These are phyloP conservation scores for Teratosphaeria nubilosa DNA, from an alignment of 2,329 filamentous ascomycete genomes.

Conservation along the genomic window DNA sequence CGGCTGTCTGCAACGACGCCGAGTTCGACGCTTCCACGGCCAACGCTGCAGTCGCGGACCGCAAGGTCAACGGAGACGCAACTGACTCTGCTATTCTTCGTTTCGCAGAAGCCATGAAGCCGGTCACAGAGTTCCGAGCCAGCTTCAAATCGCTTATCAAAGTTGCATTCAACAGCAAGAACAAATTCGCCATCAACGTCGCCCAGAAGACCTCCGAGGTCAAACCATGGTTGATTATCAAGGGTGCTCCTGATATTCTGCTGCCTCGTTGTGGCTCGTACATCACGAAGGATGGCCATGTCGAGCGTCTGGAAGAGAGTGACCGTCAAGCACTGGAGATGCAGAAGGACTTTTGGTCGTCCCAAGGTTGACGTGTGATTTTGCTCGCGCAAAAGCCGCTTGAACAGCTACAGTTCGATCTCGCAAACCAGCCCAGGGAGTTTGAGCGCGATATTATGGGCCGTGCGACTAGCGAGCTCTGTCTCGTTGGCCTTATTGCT, in stretches of 20 bases:
- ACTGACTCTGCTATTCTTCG: slow-evolving; percentile 67
- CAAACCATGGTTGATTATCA: slow-evolving; percentile 50
- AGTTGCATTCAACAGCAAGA: slow-evolving; percentile 67
- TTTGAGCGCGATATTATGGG: slow-evolving; percentile 43
- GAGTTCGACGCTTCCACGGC: slow-evolving; percentile 60
- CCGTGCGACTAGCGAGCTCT: slow-evolving; percentile 30
- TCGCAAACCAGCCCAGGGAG: slow-evolving; percentile 41
- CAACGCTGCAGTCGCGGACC: slow-evolving; percentile 32
- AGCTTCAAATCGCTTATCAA: slow-evolving; percentile 59
- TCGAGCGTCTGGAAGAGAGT: slow-evolving; percentile 42
- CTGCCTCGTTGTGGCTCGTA: slow-evolving; percentile 53
- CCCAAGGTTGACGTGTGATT: slow-evolving; percentile 34
- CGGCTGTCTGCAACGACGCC: slow-evolving; percentile 63
- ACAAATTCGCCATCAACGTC: slow-evolving; percentile 68
- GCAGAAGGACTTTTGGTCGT: slow-evolving; percentile 53
- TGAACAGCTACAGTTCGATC: slow-evolving; percentile 47
- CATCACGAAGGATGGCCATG: slow-evolving; percentile 45
- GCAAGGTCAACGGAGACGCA: slow-evolving; percentile 57
- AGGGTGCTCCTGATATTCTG: slow-evolving; percentile 67
- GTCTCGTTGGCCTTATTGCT: slow-evolving; percentile 47
- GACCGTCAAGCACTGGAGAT: slow-evolving; percentile 29
- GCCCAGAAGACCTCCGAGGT: slow-evolving; percentile 39
- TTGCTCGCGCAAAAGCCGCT: slow-evolving; percentile 48
- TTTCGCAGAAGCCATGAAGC: slow-evolving; percentile 56
- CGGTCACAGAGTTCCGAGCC: slow-evolving; percentile 49